Percentiles rank a stretch among this genome's conserved stretches.
These are phyloP conservation scores for Lentinula guzmanii DNA, from an alignment of 768 basidiomycete species.

Conservation along the genomic window DNA sequence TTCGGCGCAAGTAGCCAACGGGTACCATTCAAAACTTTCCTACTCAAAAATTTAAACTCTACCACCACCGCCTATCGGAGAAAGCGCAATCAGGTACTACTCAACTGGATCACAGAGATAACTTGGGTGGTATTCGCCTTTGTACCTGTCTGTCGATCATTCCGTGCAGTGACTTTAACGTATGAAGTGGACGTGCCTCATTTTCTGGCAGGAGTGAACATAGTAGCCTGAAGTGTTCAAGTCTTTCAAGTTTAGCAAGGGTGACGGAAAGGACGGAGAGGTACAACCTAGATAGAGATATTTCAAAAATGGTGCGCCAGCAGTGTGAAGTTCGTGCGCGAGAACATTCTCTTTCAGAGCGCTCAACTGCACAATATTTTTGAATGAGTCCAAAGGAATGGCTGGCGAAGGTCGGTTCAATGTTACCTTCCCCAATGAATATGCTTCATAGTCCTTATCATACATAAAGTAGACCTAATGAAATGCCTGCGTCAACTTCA, in stretches of 20 bases:
- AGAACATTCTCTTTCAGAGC: constrained; percentile 79
- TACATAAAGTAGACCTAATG: constrained; percentile 84
- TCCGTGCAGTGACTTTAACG: neutral
- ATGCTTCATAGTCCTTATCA: constrained; percentile 57
- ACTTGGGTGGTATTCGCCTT: constrained; percentile 88
- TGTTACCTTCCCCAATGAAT: constrained; percentile 72
- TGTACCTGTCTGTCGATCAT: constrained; percentile 42
- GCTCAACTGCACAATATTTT: constrained; percentile 50
- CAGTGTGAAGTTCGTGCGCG: constrained; percentile 65
- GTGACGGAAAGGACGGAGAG: neutral
- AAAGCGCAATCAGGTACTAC: neutral
- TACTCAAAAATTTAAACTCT: constrained; percentile 19
- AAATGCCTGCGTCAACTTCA: neutral
- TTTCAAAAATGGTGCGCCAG: constrained; percentile 57
- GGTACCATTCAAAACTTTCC: constrained; percentile 78
- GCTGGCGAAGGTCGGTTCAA: neutral
- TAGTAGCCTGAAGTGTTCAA: constrained; percentile 64
- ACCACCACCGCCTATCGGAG: neutral
- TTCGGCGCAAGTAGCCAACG: constrained; percentile 50
- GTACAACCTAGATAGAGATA: constrained; percentile 81
- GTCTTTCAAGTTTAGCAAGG: neutral
- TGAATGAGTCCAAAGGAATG: no score
- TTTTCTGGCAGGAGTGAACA: constrained; percentile 88
- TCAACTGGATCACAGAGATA: constrained; percentile 81
- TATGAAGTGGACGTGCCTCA: constrained; percentile 36